These are phyloP conservation scores for Nicotiana paniculata DNA, from an alignment of 257 asterid species.

Conservation along the genomic window DNA sequence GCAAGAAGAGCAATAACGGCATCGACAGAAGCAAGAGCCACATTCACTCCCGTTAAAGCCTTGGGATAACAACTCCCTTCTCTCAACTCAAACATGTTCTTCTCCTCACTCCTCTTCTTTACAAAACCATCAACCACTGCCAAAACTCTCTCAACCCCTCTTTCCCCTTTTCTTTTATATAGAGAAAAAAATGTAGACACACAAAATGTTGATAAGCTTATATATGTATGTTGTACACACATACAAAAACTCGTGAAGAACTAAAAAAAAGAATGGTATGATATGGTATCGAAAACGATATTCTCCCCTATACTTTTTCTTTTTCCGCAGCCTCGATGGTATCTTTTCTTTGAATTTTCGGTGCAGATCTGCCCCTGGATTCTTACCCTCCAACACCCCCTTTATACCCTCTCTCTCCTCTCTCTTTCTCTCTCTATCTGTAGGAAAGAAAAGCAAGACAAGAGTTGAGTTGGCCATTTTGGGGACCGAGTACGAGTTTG, in stretches of 20 bases:
- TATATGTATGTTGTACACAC: not conserved
- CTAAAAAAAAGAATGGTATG: not conserved
- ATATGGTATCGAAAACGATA: constrained; percentile 10
- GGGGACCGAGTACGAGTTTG: not conserved
- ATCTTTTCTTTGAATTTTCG: not conserved
- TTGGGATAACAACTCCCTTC: constrained; percentile 52
- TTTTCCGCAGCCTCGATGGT: not conserved
- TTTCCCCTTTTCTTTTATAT: not conserved
- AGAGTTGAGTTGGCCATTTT: not conserved
- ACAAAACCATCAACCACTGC: constrained; percentile 10
- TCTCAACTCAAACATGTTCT: constrained; percentile 52
- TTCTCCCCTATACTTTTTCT: not conserved
- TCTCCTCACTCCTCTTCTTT: not conserved
- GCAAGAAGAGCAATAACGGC: constrained; percentile 64
- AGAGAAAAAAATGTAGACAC: not conserved
- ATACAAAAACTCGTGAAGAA: not conserved
- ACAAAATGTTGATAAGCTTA: not conserved
- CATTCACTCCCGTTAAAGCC: constrained; percentile 55
- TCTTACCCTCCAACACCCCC: not conserved
- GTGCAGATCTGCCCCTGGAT: constrained; percentile 8
- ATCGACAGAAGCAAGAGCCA: constrained; percentile 59
- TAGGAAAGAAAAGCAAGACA: not conserved
- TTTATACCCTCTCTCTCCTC: not conserved
- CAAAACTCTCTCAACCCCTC: not conserved
- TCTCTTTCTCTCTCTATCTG: not conserved